Base-by-base conservation (phyloP, 371 early-diverging fungal genomes). In the Mucor mucedo region DNA sequence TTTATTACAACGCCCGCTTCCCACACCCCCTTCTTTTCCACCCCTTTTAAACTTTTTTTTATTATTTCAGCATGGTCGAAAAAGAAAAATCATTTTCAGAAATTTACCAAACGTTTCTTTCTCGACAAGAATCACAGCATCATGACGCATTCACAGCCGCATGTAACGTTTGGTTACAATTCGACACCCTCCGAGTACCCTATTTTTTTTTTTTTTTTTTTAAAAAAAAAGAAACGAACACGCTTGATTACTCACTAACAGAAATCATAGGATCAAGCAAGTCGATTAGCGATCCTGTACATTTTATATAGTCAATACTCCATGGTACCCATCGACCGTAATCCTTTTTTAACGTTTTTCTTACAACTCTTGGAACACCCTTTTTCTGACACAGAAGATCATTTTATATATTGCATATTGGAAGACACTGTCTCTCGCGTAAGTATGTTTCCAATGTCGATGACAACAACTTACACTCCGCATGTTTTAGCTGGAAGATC, bases 301-400 rank as follows among this genome's bases (percentile, higher is more conserved):
- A 71, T 76, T 28, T 65, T 82, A 8, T 76, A 77, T 54, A 72
- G 58, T 4, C 69, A 71, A 3, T 79, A 79, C 65, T 69, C 71
- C 7, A 58, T 63, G 9, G 30, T 53, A 2, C 68, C 76, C 0
- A 53, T 79, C 8, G 72, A 75, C 21, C 50, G 55, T 7, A 82
- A 82, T 53, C 82, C 82, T 2, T 82, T 82, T 48, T 61, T 82
- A 55, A 76, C 75, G 29, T 77, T 79, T 28, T 82, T 82, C 50
- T 44, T 82, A 52, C 75, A 79, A 42, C 61, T 75, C 8, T 8
- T 73, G 13, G 75, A 75, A 9, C 45, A 67, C 50, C 65, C 67
- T 10, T 39, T 54, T 2, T 50, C 44, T n/a, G 13, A 50, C 35
- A 40, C 71, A 21, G 82, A 82, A 44, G 60, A 65, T 21, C 72